phyloP scores from a whole-genome alignment of 805 yeast species.

The Metschnikowia noctiluminum region DNA sequence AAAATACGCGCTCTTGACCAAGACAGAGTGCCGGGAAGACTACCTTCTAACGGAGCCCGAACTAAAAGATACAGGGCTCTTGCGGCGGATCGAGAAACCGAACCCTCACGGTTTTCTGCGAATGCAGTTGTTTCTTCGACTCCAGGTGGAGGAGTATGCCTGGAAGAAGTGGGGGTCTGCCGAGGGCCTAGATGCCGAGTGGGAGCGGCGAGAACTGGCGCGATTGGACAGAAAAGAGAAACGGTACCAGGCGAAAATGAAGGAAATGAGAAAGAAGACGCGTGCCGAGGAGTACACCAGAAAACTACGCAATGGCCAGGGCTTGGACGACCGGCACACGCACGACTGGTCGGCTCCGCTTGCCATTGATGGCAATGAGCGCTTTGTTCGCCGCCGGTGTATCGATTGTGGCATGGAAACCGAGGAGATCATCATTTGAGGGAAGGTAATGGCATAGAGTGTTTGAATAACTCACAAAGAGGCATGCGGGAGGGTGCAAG shows the following conservation, averaged over 20 bases:
- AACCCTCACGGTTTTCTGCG: slow-evolving; percentile 92
- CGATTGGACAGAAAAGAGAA: slow-evolving; percentile 72
- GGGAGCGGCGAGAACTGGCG: slow-evolving; percentile 76
- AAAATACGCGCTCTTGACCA: slow-evolving; percentile 85
- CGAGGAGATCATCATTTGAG: slow-evolving; percentile 60
- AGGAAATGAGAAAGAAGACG: slow-evolving; percentile 86
- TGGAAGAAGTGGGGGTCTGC: slow-evolving; percentile 93
- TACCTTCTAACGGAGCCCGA: slow-evolving; percentile 93
- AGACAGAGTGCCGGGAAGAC: slow-evolving; percentile 93
- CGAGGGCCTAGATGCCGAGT: slow-evolving; percentile 87
- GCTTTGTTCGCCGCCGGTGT: slow-evolving; percentile 57
- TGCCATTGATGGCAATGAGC: slow-evolving; percentile 38
- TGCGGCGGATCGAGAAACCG: slow-evolving; percentile 81
- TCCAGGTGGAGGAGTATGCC: slow-evolving; percentile 91
- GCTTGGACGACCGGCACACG: slow-evolving; percentile 56
- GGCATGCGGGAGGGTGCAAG: too few species aligned
- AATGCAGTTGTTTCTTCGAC: slow-evolving; percentile 88
- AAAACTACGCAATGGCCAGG: slow-evolving; percentile 55
- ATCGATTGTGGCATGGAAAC: slow-evolving; percentile 78
- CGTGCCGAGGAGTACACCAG: slow-evolving; percentile 89
- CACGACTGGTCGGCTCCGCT: slow-evolving; percentile 71
- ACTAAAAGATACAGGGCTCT: slow-evolving; percentile 60
- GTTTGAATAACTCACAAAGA: not conserved
- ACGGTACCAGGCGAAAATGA: slow-evolving; percentile 70
- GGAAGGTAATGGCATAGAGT: not conserved